Base-by-base conservation (phyloP, 495 filamentous ascomycete species). In the Schizothecium vesticola region DNA sequence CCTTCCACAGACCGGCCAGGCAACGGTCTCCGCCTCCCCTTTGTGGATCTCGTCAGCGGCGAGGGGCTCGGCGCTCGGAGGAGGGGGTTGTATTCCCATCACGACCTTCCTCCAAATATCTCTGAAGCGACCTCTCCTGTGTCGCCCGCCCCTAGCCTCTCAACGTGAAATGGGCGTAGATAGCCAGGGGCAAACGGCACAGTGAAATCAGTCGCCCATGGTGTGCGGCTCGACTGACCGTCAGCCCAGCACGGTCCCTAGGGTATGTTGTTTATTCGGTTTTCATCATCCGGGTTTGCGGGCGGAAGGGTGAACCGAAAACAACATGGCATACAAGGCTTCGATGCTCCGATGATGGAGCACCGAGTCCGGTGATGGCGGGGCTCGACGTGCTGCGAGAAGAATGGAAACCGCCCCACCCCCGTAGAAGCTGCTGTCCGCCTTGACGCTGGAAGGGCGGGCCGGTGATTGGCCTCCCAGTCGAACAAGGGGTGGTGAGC, bases 401-500 rank as follows among this genome's bases (percentile, higher is more conserved):
- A 51, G 43, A 51, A 51, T 51, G n/a, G 16, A 51, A 51, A 51
- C 43, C 7, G 43, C 43, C 43, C 43, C 43, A n/a, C 43, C 43
- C 43, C 33, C 61, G 61, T 43, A 51, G 61, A 64, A 64, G 33
- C 61, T 29, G 31, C 36, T 64, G 23, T 61, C n/a, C 59, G 7
- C 24, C 33, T 64, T 55, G 36, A 55, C 22, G 43, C 31, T 24
- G 21, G 16, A 55, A 23, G 21, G 16, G 36, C 36, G 36, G 36
- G n/a, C 31, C 36, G 36, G 25, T 64, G 62, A 64, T 58, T 68
- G 51, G 59, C 1, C 23, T 21, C 25, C 26, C 36, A 10, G 36
- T 43, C 23, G 26, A 33, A 28, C 51, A 59, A 62, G 8, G 69
- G 60, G 65, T 51, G 43, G 43, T 51, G 43, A 51, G 69, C 58